Conservation (phyloP, 192 early-diverging fungal species). For the Coemansia sp. region DNA sequence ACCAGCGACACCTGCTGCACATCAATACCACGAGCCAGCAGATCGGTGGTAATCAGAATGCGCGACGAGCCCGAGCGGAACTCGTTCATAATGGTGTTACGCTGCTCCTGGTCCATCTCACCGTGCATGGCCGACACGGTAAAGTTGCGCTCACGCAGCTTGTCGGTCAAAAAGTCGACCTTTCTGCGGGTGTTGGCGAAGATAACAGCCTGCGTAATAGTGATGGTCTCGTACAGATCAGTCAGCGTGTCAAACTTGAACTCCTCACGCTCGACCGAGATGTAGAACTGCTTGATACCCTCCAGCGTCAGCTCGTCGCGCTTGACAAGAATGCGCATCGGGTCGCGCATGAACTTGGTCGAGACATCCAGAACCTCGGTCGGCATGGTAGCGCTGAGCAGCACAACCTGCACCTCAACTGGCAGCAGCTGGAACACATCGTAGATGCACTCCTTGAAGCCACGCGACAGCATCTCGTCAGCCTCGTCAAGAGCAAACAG, state of each 20-base stretch:
- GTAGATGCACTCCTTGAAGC: conserved; percentile 99
- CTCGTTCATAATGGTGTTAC: conserved; percentile 98
- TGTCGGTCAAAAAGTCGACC: conserved; percentile 99
- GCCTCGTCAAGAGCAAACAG: conserved; percentile 99
- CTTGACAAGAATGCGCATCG: conserved; percentile 98
- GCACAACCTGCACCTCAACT: conserved; percentile 87
- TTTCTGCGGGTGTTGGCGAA: conserved; percentile 99
- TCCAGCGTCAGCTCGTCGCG: conserved; percentile 94
- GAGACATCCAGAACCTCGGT: conserved; percentile 92
- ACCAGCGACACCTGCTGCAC: conserved; percentile 99
- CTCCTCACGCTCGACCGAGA: conserved; percentile 98
- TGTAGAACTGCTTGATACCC: conserved; percentile 97
- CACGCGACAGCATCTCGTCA: conserved; percentile 97
- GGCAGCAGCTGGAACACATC: conserved; percentile 94
- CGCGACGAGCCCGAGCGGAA: conserved; percentile 97
- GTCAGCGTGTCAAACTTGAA: conserved; percentile 99
- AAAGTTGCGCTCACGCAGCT: conserved; percentile 85
- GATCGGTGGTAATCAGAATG: conserved; percentile 95
- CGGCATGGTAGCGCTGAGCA: conserved; percentile 97
- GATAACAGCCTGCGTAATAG: conserved; percentile 98
- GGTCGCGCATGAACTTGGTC: conserved; percentile 97
- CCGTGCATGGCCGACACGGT: conserved; percentile 99
- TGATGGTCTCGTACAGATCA: conserved; percentile 98
- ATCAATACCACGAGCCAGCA: conserved; percentile 98
- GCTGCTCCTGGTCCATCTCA: conserved; percentile 96